Evolutionary conservation across 1,284 basidiomycete species (phyloP), one percentile per base, ranked within the genome.

Genomic region (Lignosus rhinocerotis): DNA sequence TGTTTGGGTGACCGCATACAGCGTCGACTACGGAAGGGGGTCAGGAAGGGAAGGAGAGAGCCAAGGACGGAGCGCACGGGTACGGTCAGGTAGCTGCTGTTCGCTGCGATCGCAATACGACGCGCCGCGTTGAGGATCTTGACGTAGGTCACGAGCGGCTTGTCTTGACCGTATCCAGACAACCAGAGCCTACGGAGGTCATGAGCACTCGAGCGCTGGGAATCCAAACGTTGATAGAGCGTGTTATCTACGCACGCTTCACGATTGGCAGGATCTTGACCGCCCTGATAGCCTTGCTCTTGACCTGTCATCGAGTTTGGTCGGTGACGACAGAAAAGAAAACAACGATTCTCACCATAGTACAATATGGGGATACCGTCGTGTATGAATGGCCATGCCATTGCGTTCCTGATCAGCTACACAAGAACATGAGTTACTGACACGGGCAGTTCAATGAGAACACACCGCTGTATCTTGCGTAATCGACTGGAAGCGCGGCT

Each of bases 311-410:
- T 21, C 8, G 1, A 3, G 6, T 14, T 6, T 16, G n/a, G 25
- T 39, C 25, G 33, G 34, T n/a, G 44, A 72, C 70, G 55, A 69
- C 73, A 73, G 42, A 6, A 42, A 11, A 7, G 30, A 44, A 7
- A 39, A 14, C 3, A 9, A 41, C 7, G 11, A 14, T 30, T 14
- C 55, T 36, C 39, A 17, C 92, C 91, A 66, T 91, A 90, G 71
- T 92, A 93, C n/a, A 91, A 78, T 55, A 92, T 83, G 0, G 91
- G 90, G 60, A 92, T 85, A 36, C 87, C 86, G 25, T 82, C 69
- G 67, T 83, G 68, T 66, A 84, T 70, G 73, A 64, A 77, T 61
- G 62, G 81, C 76, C 77, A 79, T 8, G 56, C 53, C 56, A 68
- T 64, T 21, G 66, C 66, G 42, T 69, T 70, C 65, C 71, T 65